Evolutionary conservation across 1,139 yeast genomes (phyloP).

Genomic region (Casaregolazyma lundiana): DNA sequence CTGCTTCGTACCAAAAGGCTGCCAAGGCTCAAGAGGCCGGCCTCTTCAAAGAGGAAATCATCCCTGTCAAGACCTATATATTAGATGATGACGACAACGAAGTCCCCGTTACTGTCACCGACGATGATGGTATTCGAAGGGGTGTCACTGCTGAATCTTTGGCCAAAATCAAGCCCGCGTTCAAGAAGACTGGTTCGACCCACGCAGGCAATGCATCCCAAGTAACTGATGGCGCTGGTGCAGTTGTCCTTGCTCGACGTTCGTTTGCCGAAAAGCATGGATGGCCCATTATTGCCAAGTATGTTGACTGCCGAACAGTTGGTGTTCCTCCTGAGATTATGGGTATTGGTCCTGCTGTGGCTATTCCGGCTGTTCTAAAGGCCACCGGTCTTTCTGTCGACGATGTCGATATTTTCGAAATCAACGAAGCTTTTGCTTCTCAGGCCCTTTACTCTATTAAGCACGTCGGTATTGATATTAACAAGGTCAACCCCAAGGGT

Average conservation of each 20-base stretch:
- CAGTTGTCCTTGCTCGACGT: conserved; percentile 78
- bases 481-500: conserved; percentile 83
- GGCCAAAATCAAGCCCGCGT: conserved; percentile 80
- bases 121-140: conserved; percentile 88
- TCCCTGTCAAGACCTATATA: conserved; percentile 55
- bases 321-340: conserved; percentile 96
- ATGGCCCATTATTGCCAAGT: conserved; percentile 66
- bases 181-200: conserved; percentile 73
- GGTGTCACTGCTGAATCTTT: conserved; percentile 78
- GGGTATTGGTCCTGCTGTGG: conserved; percentile 96
- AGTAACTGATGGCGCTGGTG: conserved; percentile 94
- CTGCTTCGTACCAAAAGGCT: conserved; percentile 56
- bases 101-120: conserved; percentile 48
- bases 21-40: conserved; percentile 68
- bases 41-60: conserved; percentile 75
- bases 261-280: conserved; percentile 76
- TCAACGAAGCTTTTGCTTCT: conserved; percentile 95
- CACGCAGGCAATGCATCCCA: conserved; percentile 97
- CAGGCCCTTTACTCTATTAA: conserved; percentile 78
- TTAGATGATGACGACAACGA: conserved; percentile 39
- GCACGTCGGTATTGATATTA: conserved; percentile 58
- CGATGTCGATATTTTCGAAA: conserved; percentile 74
- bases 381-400: conserved; percentile 57
- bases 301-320: conserved; percentile 65
- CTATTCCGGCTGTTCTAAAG: conserved; percentile 76